Percentiles rank a stretch among this genome's conserved stretches.
Evolutionary conservation across 768 basidiomycete species (phyloP).

Genomic region (Kondoa malvinella): DNA sequence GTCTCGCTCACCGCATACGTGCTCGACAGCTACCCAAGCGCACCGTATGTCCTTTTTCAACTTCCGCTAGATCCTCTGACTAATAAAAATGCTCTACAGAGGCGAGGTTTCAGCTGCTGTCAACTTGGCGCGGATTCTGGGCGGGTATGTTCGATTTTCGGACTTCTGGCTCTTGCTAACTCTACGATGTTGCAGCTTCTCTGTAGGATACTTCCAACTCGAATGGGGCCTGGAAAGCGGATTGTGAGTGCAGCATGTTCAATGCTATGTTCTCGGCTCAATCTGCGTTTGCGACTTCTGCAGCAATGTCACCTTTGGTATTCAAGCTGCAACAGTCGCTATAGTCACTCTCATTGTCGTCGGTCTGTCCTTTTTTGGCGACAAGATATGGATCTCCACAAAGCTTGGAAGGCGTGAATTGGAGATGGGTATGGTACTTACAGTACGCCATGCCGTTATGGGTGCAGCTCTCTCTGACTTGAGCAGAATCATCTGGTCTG

Average conservation of each 20-base stretch:
- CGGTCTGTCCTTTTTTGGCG: constrained; percentile 7
- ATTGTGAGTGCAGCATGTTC: neutral
- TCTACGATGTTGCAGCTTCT: neutral
- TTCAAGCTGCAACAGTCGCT: neutral
- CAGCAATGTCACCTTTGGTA: neutral
- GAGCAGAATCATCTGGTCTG: neutral
- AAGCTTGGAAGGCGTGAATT: neutral
- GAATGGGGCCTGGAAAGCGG: constrained; percentile 15
- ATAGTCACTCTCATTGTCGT: constrained; percentile 12
- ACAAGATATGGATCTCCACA: neutral
- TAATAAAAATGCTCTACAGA: neutral
- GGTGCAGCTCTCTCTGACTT: neutral
- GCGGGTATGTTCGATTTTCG: neutral
- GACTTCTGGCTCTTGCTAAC: neutral
- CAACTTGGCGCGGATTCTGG: neutral
- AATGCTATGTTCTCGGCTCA: neutral
- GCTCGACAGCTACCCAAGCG: constrained; percentile 19
- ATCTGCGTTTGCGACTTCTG: neutral
- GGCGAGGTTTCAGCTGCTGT: neutral
- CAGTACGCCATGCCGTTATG: neutral
- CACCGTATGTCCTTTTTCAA: constrained; percentile 13
- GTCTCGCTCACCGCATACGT: constrained; percentile 19
- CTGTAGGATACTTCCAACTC: constrained; percentile 16
- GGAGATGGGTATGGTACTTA: neutral
- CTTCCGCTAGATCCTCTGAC: neutral